Conservation (phyloP, 768 basidiomycete genomes). For the Collybia sp. region DNA sequence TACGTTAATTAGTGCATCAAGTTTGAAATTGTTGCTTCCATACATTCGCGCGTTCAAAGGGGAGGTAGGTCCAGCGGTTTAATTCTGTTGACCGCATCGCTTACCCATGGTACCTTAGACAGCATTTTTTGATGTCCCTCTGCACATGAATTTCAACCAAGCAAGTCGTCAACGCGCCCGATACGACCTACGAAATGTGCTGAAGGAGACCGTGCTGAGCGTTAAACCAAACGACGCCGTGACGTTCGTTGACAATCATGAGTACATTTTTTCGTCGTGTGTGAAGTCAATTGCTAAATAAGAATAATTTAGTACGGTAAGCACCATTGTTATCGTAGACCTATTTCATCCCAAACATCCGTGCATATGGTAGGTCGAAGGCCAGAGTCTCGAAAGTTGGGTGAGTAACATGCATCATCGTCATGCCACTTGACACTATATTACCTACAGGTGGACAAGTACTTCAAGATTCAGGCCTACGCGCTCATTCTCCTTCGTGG, state of each 20-base stretch:
- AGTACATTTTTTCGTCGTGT: slow-evolving; percentile 42
- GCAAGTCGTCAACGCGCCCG: slow-evolving; percentile 64
- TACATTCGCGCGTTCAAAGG: slow-evolving; percentile 63
- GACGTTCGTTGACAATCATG: slow-evolving; percentile 88
- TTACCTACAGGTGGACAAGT: slow-evolving; percentile 47
- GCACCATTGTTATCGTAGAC: slow-evolving; percentile 4
- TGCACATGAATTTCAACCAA: slow-evolving; percentile 78
- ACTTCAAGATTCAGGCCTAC: slow-evolving; percentile 82
- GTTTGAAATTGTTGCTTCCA: slow-evolving; percentile 45
- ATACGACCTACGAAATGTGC: slow-evolving; percentile 75
- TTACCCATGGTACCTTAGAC: slow-evolving; percentile 38
- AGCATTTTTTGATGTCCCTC: slow-evolving; percentile 87
- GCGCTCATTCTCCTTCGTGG: slow-evolving; percentile 70
- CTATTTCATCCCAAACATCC: background rate
- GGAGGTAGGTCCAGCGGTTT: slow-evolving; percentile 37
- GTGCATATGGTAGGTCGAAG: slow-evolving; percentile 44
- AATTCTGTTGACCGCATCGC: background rate
- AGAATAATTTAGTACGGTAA: slow-evolving; percentile 52
- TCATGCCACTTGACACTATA: slow-evolving; percentile 1
- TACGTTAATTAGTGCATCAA: slow-evolving; percentile 14
- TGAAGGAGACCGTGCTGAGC: slow-evolving; percentile 66
- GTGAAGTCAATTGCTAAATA: background rate
- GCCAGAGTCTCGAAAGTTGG: slow-evolving; percentile 82
- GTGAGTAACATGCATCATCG: slow-evolving; percentile 30
- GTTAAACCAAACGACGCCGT: slow-evolving; percentile 76